phyloP scores from a whole-genome alignment of 345 rosid species.

The Bruguiera sexangula region DNA sequence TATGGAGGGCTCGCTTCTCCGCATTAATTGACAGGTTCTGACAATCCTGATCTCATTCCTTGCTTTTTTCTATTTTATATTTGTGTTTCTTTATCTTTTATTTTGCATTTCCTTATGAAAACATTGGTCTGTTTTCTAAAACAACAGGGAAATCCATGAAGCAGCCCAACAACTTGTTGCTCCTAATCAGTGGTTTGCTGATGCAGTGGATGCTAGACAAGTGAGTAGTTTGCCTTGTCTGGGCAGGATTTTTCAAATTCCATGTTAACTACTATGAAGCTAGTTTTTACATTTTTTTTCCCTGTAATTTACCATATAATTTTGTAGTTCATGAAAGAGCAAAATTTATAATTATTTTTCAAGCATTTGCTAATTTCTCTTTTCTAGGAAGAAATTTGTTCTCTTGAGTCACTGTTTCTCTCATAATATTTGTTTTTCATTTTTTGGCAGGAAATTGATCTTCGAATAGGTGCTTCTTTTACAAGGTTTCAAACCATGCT shows the following conservation, averaged over 20 bases:
- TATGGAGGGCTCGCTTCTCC: conserved; percentile 89
- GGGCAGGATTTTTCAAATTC: neutral
- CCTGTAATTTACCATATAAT: neutral
- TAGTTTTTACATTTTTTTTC: neutral
- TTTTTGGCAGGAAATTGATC: conserved; percentile 76
- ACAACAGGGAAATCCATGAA: conserved; percentile 78
- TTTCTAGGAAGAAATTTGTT: neutral
- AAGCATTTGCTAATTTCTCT: conserved; percentile 8
- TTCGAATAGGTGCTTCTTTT: conserved; percentile 96
- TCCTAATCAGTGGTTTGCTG: conserved; percentile 80
- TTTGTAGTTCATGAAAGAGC: neutral
- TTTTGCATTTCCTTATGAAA: conserved; percentile 14
- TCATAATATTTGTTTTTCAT: no score
- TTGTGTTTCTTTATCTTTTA: conserved; percentile 11
- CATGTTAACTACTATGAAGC: conserved; percentile 2
- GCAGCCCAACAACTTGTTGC: conserved; percentile 84
- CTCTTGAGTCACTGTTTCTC: no score
- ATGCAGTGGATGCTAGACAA: conserved; percentile 98
- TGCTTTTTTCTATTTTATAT: conserved; percentile 5
- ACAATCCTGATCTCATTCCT: neutral
- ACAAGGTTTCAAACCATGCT: conserved; percentile 96
- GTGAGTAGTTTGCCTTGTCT: conserved; percentile 42
- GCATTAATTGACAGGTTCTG: conserved; percentile 84
- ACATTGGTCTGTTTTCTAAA: neutral
- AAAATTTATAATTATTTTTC: neutral